These are phyloP conservation scores for Aspergillus alliaceus DNA, from an alignment of 2,329 filamentous ascomycete species.

Conservation along the genomic window DNA sequence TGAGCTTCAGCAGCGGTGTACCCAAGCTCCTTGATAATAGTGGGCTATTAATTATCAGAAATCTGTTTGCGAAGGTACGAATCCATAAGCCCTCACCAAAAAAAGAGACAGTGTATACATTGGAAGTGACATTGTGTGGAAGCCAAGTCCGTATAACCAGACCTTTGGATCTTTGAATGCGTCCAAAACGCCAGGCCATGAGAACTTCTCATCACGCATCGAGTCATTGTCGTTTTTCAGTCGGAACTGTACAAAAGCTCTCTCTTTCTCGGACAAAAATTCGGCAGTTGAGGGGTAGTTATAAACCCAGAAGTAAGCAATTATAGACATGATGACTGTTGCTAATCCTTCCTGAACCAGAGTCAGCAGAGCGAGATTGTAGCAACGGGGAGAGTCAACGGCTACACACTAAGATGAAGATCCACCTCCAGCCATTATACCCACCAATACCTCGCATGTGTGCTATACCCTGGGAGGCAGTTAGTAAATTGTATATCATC, in stretches of 20 bases:
- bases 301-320: constrained; percentile 42
- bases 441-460: constrained; percentile 49
- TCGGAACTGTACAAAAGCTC: constrained; percentile 60
- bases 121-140: constrained; percentile 71
- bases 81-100: constrained; percentile 24
- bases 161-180: constrained; percentile 69
- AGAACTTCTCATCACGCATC: constrained; percentile 67
- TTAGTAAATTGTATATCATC: constrained; percentile 11
- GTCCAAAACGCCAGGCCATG: constrained; percentile 63
- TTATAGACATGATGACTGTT: constrained; percentile 57
- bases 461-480: constrained; percentile 43
- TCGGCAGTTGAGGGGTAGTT: constrained; percentile 45
- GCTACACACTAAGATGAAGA: constrained; percentile 57
- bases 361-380: neutral
- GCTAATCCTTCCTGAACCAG: constrained; percentile 62
- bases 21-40: constrained; percentile 45
- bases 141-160: constrained; percentile 70
- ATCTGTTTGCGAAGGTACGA: neutral
- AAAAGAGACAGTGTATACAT: constrained; percentile 41
- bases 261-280: constrained; percentile 50
- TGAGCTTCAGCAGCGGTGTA: constrained; percentile 44
- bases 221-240: constrained; percentile 69
- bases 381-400: neutral
- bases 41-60: constrained; percentile 27
- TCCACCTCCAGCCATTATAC: constrained; percentile 61